Conservation (phyloP, 2,329 filamentous ascomycete genomes). For the Sporothrix brasiliensis region DNA sequence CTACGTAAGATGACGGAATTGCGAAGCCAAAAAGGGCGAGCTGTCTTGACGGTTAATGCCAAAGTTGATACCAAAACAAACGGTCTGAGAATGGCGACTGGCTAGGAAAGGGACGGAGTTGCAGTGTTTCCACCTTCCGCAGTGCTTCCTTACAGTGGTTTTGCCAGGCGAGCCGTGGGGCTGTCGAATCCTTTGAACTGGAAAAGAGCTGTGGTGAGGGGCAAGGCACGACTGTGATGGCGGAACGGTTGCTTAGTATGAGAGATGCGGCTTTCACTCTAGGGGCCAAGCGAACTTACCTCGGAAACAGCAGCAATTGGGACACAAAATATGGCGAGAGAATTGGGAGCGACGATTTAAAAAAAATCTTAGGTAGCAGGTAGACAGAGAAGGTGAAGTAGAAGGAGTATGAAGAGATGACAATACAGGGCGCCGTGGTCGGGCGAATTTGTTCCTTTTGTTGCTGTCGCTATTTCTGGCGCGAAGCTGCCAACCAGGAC, state of each 20-base stretch:
- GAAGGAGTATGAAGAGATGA: background rate
- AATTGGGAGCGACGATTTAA: constrained; percentile 7
- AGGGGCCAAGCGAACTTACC: constrained; percentile 14
- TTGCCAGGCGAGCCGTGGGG: constrained; percentile 17
- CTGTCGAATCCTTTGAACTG: constrained; percentile 19
- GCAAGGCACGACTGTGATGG: constrained; percentile 24
- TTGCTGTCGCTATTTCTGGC: background rate
- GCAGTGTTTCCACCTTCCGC: background rate
- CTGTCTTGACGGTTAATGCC: background rate
- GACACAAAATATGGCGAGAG: background rate
- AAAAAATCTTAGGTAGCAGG: constrained; percentile 5
- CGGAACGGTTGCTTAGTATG: constrained; percentile 25
- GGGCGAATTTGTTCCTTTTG: constrained; percentile 9
- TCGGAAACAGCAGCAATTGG: constrained; percentile 17
- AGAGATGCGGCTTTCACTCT: constrained; percentile 12
- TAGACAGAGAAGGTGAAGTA: background rate
- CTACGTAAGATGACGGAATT: constrained; percentile 9
- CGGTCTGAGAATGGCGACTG: background rate
- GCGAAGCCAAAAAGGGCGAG: background rate
- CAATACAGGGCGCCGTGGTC: background rate
- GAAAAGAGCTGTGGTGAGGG: constrained; percentile 27
- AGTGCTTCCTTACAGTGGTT: background rate
- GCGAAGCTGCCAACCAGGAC: constrained; percentile 3
- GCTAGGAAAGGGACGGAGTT: background rate
- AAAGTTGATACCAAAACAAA: constrained; percentile 11